Percentiles rank a stretch among this genome's conserved stretches.
Evolutionary conservation across 2,329 filamentous ascomycete species (phyloP).

Genomic region (Raffaelea ambrosiae): DNA sequence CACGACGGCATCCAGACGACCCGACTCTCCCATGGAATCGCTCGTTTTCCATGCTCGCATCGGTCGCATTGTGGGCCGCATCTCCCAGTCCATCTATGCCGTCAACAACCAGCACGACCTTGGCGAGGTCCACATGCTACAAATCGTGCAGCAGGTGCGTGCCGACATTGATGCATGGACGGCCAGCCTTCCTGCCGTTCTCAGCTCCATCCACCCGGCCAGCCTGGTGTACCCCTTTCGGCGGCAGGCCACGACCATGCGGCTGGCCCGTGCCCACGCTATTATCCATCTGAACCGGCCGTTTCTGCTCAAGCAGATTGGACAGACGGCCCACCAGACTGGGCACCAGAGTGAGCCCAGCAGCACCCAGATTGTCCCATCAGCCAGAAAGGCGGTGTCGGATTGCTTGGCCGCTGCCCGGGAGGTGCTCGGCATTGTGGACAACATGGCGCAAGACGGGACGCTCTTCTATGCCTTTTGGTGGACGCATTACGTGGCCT

Average conservation of each 20-base stretch:
- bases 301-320: constrained; percentile 34
- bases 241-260: constrained; percentile 43
- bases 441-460: constrained; percentile 28
- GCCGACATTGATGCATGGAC: constrained; percentile 30
- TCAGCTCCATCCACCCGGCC: constrained; percentile 32
- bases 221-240: constrained; percentile 36
- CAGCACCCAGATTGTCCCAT: not conserved
- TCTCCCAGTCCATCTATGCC: constrained; percentile 31
- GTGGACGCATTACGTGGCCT: constrained; percentile 45
- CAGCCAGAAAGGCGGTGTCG: constrained; percentile 18
- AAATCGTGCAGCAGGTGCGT: constrained; percentile 27
- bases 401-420: constrained; percentile 39
- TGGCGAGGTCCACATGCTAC: constrained; percentile 17
- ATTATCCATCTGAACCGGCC: constrained; percentile 47
- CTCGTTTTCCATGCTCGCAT: constrained; percentile 36
- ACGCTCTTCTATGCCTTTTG: constrained; percentile 38
- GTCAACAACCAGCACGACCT: constrained; percentile 24
- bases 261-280: constrained; percentile 45
- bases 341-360: not conserved
- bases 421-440: constrained; percentile 33
- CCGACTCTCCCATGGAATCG: constrained; percentile 42
- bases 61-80: constrained; percentile 28
- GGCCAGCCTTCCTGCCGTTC: constrained; percentile 29
- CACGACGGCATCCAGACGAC: constrained; percentile 22
- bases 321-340: constrained; percentile 3